phyloP scores from a whole-genome alignment of 2,329 filamentous ascomycete genomes.

The Aspergillus sclerotialis region DNA sequence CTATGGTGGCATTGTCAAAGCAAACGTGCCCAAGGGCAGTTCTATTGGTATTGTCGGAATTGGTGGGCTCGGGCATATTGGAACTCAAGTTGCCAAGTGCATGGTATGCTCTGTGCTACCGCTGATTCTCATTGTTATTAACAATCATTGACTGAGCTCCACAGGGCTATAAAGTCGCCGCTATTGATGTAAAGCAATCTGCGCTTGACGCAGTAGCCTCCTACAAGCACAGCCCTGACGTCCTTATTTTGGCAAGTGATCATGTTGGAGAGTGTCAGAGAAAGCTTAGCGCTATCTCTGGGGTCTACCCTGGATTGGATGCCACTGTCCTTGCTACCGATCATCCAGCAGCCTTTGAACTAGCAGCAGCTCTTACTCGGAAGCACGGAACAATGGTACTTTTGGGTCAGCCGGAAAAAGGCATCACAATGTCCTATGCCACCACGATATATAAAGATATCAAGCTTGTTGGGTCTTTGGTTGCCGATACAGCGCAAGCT shows the following conservation, averaged over 20 bases:
- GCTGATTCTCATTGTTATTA: too few relatives aligned
- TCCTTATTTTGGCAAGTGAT: constrained; percentile 39
- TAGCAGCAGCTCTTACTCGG: constrained; percentile 49
- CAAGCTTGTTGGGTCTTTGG: constrained; percentile 40
- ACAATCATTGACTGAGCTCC: constrained; percentile 13
- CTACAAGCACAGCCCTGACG: constrained; percentile 46
- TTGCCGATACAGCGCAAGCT: constrained; percentile 38
- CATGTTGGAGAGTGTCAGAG: constrained; percentile 43
- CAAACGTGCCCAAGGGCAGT: constrained; percentile 25
- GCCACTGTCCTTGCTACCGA: constrained; percentile 51
- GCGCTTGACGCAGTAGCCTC: constrained; percentile 44
- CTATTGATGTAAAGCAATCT: constrained; percentile 49
- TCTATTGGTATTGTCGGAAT: constrained; percentile 41
- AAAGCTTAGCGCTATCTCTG: constrained; percentile 30
- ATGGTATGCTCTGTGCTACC: constrained; percentile 5
- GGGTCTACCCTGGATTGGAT: constrained; percentile 42
- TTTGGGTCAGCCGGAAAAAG: constrained; percentile 44
- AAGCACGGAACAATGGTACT: constrained; percentile 55
- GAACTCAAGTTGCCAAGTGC: constrained; percentile 43
- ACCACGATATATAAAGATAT: constrained; percentile 47
- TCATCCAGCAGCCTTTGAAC: constrained; percentile 42
- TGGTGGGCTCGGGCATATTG: constrained; percentile 48
- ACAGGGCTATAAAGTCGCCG: constrained; percentile 46
- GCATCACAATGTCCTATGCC: constrained; percentile 24
- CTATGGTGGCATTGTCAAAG: constrained; percentile 41